Conservation (phyloP, 2,329 filamentous ascomycete genomes). For the Plenodomus biglobosus region DNA sequence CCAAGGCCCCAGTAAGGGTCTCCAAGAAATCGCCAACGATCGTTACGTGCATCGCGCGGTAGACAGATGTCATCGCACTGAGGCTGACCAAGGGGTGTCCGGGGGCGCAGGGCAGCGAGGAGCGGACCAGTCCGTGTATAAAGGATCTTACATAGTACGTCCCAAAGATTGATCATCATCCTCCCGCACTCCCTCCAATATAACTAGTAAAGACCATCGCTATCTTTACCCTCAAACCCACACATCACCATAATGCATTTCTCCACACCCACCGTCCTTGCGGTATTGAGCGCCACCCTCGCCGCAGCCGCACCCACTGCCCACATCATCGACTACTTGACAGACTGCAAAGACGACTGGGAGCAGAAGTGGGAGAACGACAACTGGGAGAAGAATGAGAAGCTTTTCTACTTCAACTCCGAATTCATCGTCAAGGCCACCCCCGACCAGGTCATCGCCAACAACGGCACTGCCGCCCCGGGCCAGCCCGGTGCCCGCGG, state of each 20-base stretch:
- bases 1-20: constrained; percentile 11
- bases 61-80: constrained; percentile 21
- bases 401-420: constrained; percentile 51
- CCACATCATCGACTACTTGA: constrained; percentile 15
- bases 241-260: constrained; percentile 22
- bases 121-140: constrained; percentile 19
- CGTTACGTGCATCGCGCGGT: constrained; percentile 2
- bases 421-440: constrained; percentile 53
- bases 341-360: constrained; percentile 23
- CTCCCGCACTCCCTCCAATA: constrained; percentile 1
- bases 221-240: neutral
- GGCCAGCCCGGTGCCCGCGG: constrained; percentile 52
- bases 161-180: constrained; percentile 6
- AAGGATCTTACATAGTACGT: constrained; percentile 6
- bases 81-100: constrained; percentile 1
- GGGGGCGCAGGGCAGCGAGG: neutral
- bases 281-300: constrained; percentile 22
- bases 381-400: constrained; percentile 27
- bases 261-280: constrained; percentile 20
- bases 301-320: constrained; percentile 23
- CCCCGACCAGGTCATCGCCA: constrained; percentile 54
- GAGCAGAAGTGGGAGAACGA: constrained; percentile 28
- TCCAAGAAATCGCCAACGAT: constrained; percentile 17
- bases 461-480: constrained; percentile 40
- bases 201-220: neutral